Percentiles rank a stretch among this genome's conserved stretches.
Conservation (phyloP, 2,329 filamentous ascomycete species). For the Epichloe baconii region DNA sequence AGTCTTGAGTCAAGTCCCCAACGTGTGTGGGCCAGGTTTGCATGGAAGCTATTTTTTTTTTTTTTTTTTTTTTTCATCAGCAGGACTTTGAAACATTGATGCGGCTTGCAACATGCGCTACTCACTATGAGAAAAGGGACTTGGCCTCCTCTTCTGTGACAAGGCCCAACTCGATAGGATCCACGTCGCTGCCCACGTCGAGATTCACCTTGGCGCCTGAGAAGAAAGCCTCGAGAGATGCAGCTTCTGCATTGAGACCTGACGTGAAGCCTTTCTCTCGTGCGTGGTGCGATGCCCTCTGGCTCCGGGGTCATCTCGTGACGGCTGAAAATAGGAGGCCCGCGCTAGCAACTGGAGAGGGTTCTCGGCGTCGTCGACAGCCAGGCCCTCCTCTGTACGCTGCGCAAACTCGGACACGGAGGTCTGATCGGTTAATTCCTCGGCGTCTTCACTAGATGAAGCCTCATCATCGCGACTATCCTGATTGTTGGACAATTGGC, state of each 20-base stretch:
- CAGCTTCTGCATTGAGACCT: constrained; percentile 14
- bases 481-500: constrained; percentile 6
- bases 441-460: constrained; percentile 19
- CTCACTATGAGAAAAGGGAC: constrained; percentile 51
- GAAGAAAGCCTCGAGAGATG: constrained; percentile 50
- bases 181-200: constrained; percentile 50
- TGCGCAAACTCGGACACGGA: constrained; percentile 16
- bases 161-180: constrained; percentile 58
- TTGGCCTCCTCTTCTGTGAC: constrained; percentile 52
- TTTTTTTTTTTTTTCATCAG: neutral
- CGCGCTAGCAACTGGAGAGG: constrained; percentile 60
- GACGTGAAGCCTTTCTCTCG: constrained; percentile 3
- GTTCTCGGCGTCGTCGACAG: constrained; percentile 62
- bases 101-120: constrained; percentile 4
- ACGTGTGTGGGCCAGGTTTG: constrained; percentile 57
- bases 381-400: constrained; percentile 36
- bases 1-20: constrained; percentile 60
- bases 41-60: constrained; percentile 43
- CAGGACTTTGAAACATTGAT: neutral
- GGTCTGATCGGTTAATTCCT: constrained; percentile 15
- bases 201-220: constrained; percentile 48
- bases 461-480: constrained; percentile 19
- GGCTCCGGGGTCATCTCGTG: constrained; percentile 21
- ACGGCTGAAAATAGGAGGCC: constrained; percentile 55
- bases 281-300: constrained; percentile 14